Evolutionary conservation across 2,329 filamentous ascomycete genomes (phyloP), one percentile per base, ranked within the genome.

Genomic region (Thielaviopsis populi): DNA sequence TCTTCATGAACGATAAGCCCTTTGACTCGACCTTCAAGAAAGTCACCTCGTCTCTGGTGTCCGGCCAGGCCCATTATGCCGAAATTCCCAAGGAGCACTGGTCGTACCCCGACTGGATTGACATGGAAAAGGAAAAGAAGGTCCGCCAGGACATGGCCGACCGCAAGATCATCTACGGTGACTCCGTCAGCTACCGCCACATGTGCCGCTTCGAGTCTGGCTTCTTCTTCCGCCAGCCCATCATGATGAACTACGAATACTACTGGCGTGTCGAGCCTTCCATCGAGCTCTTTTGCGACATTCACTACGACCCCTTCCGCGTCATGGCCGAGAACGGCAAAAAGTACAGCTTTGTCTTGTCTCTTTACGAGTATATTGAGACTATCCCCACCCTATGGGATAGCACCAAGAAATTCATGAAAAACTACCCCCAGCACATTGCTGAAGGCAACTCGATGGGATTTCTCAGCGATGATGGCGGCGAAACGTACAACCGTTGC

Each of bases 161-260:
- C 74, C 85, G 86, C 73, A 95, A 96, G 78, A 95, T 99, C 74
- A 99, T 99, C 75, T 99, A 99, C 73, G 94, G 94, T 67, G 94
- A 97, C 75, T 96, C 91, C 11, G 78, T 95, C 76, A 95, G 89
- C 77, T 99, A 99, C 79, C 86, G 94, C 68, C 95, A 99, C 80
- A 99, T 99, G 94, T 99, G 94, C 77, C 89, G 94, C 68, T 99
- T 96, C 73, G 94, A 99, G 76, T 97, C 92, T 7, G 94, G 94
- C 46, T 99, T 99, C 81, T 99, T 99, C 82, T 99, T 97, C 84
- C 90, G 88, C 67, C 94, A 99, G 74, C 83, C 84, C 37, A 78
- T 96, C 69, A 91, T 99, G 89, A 77, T 89, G 74, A 91, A 97
- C 74, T 99, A 95, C 76, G 94, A 99, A 73, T 99, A 90, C 83